Base-by-base conservation (phyloP, 2,329 filamentous ascomycete genomes). In the Diaporthe sp. region DNA sequence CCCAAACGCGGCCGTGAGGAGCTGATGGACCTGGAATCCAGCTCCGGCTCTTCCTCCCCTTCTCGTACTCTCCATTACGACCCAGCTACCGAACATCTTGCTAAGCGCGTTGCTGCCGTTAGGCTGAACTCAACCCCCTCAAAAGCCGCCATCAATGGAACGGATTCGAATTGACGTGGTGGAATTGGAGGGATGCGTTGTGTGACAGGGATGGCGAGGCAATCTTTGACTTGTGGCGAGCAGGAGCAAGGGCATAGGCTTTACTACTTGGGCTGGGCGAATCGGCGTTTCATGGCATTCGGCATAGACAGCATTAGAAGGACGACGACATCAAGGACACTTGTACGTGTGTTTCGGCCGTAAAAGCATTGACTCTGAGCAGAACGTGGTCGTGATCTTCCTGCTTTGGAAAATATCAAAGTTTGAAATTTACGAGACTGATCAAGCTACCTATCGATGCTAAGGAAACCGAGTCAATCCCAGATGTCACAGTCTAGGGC, bases 101-200 rank as follows among this genome's bases (percentile, higher is more conserved):
- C 90, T 91, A 92, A 92, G 86, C 86, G 89, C 85, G 88, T 92
- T 89, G 88, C 89, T 88, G 88, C 88, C 85, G 88, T 91, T 88
- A 92, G 90, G 88, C 87, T 90, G 83, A 90, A 88, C 56, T 80
- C 85, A 75, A 78, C 79, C 65, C 77, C 73, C 73, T 75, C 75
- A 42, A 44, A 22, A 47, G 53, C 47, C 55, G 22, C 51, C 56
- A 55, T 27, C 27, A 59, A 50, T 25, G 55, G 66, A n/a, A 42
- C 17, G 13, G 30, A 51, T 50, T 27, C 58, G 50, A 65, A 44
- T 22, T 61, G 73, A 65, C 44, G 56, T 19, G 30, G 44, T 27
- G 56, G 9, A 19, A 71, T 10, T 15, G 27, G 63, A 53, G 32
- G 47, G 13, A 51, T 27, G 50, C 32, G 22, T 42, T 17, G 42